Percentiles rank a stretch among this genome's conserved stretches.
Evolutionary conservation across 2,329 filamentous ascomycete species (phyloP).

Genomic region (Cytospora leucostoma): DNA sequence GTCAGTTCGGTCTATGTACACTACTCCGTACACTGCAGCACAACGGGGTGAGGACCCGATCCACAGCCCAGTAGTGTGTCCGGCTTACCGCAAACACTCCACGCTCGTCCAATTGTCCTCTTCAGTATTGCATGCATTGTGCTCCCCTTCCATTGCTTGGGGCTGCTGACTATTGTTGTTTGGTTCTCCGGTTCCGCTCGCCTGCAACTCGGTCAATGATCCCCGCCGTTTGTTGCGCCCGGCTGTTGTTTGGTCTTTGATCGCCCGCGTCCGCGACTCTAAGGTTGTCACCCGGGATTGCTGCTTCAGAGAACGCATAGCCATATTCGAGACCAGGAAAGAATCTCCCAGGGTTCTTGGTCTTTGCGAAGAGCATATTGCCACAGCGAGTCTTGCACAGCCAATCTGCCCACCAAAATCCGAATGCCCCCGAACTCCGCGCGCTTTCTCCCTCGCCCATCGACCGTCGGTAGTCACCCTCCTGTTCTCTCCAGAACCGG

Average conservation of each 20-base stretch:
- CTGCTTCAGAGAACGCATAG: neutral
- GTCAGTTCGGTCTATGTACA: too few relatives aligned
- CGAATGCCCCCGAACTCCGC: neutral
- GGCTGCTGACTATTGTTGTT: neutral
- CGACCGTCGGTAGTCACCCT: neutral
- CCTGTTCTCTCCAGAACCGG: neutral
- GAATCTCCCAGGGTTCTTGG: neutral
- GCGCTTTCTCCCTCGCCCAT: slow-evolving; percentile 7
- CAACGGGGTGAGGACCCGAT: too few relatives aligned
- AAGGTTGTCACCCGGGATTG: neutral
- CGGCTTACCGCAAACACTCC: neutral
- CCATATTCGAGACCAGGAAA: neutral
- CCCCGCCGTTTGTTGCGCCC: neutral
- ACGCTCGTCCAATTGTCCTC: neutral
- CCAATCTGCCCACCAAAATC: neutral
- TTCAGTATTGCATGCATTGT: neutral
- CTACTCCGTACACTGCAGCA: too few relatives aligned
- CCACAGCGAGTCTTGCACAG: neutral
- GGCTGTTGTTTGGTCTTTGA: neutral
- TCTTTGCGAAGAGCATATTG: neutral
- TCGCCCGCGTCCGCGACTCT: neutral
- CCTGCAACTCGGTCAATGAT: neutral
- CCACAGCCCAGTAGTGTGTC: neutral
- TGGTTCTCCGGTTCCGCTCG: neutral
- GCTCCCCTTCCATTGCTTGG: neutral